Base-by-base conservation (phyloP, 2,329 filamentous ascomycete species). In the Cryphonectria nitschkei region DNA sequence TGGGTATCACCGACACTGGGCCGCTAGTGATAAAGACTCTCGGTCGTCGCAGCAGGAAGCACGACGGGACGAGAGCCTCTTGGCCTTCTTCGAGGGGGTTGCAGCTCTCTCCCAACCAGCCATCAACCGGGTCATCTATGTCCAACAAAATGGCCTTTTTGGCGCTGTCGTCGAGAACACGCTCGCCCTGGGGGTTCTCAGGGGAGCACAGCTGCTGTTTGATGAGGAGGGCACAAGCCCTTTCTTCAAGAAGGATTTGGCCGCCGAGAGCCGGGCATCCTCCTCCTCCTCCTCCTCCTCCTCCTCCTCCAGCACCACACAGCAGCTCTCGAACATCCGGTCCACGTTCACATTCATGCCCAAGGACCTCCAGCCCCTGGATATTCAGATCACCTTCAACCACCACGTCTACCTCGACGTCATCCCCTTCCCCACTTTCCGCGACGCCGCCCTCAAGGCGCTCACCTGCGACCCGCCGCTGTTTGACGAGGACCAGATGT, bases 401-500 rank as follows among this genome's bases (percentile, higher is more conserved):
- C 79, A 81, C 66, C 79, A 81, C 67, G 79, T 80, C 60, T 81
- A 81, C 65, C 69, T 81, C 77, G 80, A 81, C 65, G 72, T 80
- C n/a, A 75, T 81, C 19, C 80, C 80, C 0, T 81, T 79, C 50
- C 75, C 72, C 19, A 70, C 63, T 1, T 80, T 81, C 71, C 78
- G 80, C 6, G 74, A 78, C 29, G 78, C 76, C 29, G 72, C 77
- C 2, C 74, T 81, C 22, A 68, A 74, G 37, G 75, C 74, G 13
- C 73, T 79, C 4, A 61, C 74, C 1, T 69, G 71, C 2, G 75
- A 77, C 13, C 75, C 77, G 1, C 75, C 75, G 6, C 69, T 78
- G 3, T 70, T 82, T 8, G 80, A 82, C 65, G 81, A 82, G 70
- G 75, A 77, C 26, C 75, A 77, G 34, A 74, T 82, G 41, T 82